These are phyloP conservation scores for Besnoitia besnoiti DNA, from an alignment of 169 alveolate species.

Conservation along the genomic window DNA sequence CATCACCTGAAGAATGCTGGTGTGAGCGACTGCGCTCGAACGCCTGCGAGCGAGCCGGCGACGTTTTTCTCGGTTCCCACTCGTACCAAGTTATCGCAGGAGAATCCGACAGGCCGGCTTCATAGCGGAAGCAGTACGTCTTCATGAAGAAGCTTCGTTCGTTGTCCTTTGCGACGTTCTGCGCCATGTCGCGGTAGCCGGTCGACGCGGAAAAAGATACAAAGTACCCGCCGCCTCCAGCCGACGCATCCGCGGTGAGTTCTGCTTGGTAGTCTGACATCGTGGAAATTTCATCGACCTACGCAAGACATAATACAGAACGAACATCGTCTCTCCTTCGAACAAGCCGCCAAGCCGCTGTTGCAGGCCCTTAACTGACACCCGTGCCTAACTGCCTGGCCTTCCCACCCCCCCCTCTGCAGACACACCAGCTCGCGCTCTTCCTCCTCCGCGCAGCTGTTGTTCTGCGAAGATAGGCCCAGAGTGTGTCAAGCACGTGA, in stretches of 20 bases:
- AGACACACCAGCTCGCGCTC: too few relatives aligned
- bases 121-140: constrained; percentile 83
- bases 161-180: constrained; percentile 71
- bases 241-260: constrained; percentile 80
- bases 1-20: neutral
- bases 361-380: too few relatives aligned
- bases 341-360: too few relatives aligned
- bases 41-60: too few relatives aligned
- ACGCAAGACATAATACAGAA: neutral
- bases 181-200: constrained; percentile 79
- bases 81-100: constrained; percentile 34
- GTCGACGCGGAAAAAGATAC: constrained; percentile 82
- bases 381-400: too few relatives aligned
- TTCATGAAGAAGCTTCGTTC: constrained; percentile 76
- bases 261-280: constrained; percentile 78
- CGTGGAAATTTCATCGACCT: constrained; percentile 71
- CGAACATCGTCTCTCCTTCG: neutral
- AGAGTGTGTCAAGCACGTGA: too few relatives aligned
- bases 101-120: constrained; percentile 76
- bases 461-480: too few relatives aligned
- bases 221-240: constrained; percentile 73
- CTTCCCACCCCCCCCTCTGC: too few relatives aligned
- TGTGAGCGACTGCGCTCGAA: too few relatives aligned
- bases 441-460: too few relatives aligned
- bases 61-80: too few relatives aligned